Evolutionary conservation across 1,284 basidiomycete genomes (phyloP), one percentile per base, ranked within the genome.

Genomic region (Apiotrichum siamense): DNA sequence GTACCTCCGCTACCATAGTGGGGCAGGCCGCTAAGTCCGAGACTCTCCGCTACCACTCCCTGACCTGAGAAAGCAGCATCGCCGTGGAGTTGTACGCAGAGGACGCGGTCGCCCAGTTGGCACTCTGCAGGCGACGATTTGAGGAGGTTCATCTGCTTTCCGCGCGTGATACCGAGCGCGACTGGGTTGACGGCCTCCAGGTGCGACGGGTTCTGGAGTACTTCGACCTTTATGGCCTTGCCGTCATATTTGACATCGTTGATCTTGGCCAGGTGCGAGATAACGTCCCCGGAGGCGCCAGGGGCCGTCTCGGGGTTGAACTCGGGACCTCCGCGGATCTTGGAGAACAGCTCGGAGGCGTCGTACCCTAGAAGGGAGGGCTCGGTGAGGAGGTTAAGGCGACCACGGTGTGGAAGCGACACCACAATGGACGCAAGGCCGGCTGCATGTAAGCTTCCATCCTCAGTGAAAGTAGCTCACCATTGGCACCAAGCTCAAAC

Each of bases 1-100:
- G 84, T 88, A 26, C 90, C 90, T 1, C 90, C 90, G 52, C 84
- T 87, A 0, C 87, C 90, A 64, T 84, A 93, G 71, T 93, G 88
- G 0, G 90, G 90, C 38, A 90, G 72, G 63, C 88, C 85, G 62
- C 86, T 88, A 49, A 93, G 73, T 3, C 88, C 87, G 24, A 93
- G 76, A 17, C 81, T 80, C 69, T 93, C 90, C 80, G 88, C 89
- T n/a, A 92, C 81, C 5, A 93, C 79, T 3, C 90, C 90, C 70
- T 93, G 90, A 0, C 89, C 90, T 0, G 84, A 81, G 64, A 93
- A 92, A 46, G 86, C 88, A 2, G 87, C 88, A 67, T 93, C 90
- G 0, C 90, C 90, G 59, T 93, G 90, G 31, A 94, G 72, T 63
- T 91, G 88, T 0, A 93, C 84, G 59, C 85, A 88, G 80, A 93